These are phyloP conservation scores for Triangularia setosa DNA, from an alignment of 2,329 filamentous ascomycete genomes.

Conservation along the genomic window DNA sequence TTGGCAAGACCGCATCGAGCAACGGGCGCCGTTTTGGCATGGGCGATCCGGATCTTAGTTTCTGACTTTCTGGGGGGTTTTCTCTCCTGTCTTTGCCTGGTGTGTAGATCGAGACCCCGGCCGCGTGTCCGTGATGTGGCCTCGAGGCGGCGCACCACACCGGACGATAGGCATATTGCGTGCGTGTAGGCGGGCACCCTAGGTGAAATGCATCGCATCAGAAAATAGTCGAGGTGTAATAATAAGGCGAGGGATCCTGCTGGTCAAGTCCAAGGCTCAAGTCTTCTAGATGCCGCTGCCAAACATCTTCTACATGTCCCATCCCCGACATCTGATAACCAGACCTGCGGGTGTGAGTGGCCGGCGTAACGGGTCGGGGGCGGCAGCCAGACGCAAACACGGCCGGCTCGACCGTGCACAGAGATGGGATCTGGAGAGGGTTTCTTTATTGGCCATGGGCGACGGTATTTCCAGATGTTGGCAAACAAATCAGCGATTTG, in stretches of 20 bases:
- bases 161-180: background rate
- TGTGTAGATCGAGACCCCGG: constrained; percentile 26
- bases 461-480: background rate
- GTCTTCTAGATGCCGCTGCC: background rate
- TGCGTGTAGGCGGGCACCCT: background rate
- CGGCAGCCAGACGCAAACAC: constrained; percentile 8
- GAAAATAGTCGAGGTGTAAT: background rate
- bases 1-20: constrained; percentile 30
- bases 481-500: background rate
- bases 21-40: constrained; percentile 28
- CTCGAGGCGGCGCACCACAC: background rate
- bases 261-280: background rate
- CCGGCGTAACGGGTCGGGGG: constrained; percentile 12
- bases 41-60: constrained; percentile 22
- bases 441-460: background rate
- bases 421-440: constrained; percentile 1
- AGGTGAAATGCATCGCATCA: background rate
- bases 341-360: constrained; percentile 22
- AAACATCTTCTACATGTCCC: constrained; percentile 1
- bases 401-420: constrained; percentile 9
- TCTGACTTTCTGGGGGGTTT: constrained; percentile 10
- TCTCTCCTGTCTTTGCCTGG: constrained; percentile 24
- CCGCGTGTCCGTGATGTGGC: constrained; percentile 9
- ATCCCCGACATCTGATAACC: background rate
- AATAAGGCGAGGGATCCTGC: background rate